Evolutionary conservation across 352 stramenopile genomes (phyloP), one percentile per base, ranked within the genome.

Genomic region (Phytophthora palmivora): DNA sequence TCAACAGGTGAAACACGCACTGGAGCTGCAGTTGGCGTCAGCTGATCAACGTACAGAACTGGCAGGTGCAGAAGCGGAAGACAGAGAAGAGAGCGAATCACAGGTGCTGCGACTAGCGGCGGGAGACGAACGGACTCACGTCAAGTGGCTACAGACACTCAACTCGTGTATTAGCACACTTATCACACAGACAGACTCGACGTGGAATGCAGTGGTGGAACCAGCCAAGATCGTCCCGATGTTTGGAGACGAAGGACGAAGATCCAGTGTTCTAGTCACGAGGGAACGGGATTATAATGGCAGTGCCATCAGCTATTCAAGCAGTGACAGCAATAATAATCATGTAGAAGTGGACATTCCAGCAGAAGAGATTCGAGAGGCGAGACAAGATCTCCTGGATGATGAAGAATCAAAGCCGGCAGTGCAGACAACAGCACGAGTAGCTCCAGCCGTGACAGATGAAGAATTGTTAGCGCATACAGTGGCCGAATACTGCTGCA

Each of bases 121-220:
- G 5, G 41, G 39, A 0, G 69, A 88, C 16, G 55, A 71, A 14
- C 30, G 38, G 14, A 67, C 61, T 9, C 73, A 83, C 22, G 55
- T 75, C 47, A 69, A 63, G 22, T 92, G 84, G 84, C 50, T 92
- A 21, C 55, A 71, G 11, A 74, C 51, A 4, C 36, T 92, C 1
- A 70, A 74, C 4, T 66, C 72, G 15, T 84, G 81, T 39, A 88
- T 90, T 42, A 67, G 57, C 4, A 68, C 62, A 39, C 54, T 87
- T 3, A 71, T 80, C 12, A 46, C 80, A 18, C 74, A 86, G 52
- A 30, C 61, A 9, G 67, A 67, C 4, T 38, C 57, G 6, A 41
- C 56, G 6, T 76, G 63, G 66, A 41, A 46, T 19, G 46, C 59
- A 36, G 53, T 50, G 8, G 53, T 49, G 12, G 67, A 70, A 58